Evolutionary conservation across 2,329 filamentous ascomycete genomes (phyloP).

Genomic region (Fusarium succisae): DNA sequence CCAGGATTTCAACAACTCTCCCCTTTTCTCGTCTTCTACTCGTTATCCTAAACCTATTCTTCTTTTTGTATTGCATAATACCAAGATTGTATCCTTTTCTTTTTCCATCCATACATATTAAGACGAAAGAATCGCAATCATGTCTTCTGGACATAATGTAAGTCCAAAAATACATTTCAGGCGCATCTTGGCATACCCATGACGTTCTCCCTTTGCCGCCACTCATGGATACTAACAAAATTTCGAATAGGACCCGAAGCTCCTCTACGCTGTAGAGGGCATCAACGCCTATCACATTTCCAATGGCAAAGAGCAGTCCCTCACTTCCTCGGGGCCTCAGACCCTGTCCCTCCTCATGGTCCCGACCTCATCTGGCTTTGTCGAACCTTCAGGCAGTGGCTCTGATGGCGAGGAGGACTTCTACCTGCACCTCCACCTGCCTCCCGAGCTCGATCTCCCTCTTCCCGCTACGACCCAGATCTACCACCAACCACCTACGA

Average conservation of each 20-base stretch:
- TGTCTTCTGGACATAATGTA: conserved; percentile 49
- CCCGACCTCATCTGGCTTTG: conserved; percentile 81
- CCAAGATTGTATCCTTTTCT: background rate
- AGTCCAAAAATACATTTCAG: conserved; percentile 9
- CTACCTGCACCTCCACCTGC: conserved; percentile 93
- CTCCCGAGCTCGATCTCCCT: conserved; percentile 92
- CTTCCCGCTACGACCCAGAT: conserved; percentile 96
- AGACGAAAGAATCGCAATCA: conserved; percentile 16
- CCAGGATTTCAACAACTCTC: conserved; percentile 23
- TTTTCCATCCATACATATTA: background rate
- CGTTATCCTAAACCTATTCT: conserved; percentile 1
- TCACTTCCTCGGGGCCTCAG: conserved; percentile 88
- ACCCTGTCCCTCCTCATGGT: conserved; percentile 96
- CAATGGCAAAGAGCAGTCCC: conserved; percentile 82
- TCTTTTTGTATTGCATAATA: background rate
- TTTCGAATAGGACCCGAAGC: conserved; percentile 65
- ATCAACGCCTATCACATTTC: conserved; percentile 92
- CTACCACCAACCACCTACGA: conserved; percentile 91
- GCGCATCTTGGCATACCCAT: conserved; percentile 24
- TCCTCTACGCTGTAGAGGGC: conserved; percentile 78
- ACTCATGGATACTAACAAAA: conserved; percentile 15
- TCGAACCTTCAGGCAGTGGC: conserved; percentile 63
- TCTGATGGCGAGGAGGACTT: conserved; percentile 85
- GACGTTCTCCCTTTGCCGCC: conserved; percentile 8
- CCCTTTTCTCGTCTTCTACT: conserved; percentile 12